These are phyloP conservation scores for Backusella morwellensis DNA, from an alignment of 192 early-diverging fungal species.

Conservation along the genomic window DNA sequence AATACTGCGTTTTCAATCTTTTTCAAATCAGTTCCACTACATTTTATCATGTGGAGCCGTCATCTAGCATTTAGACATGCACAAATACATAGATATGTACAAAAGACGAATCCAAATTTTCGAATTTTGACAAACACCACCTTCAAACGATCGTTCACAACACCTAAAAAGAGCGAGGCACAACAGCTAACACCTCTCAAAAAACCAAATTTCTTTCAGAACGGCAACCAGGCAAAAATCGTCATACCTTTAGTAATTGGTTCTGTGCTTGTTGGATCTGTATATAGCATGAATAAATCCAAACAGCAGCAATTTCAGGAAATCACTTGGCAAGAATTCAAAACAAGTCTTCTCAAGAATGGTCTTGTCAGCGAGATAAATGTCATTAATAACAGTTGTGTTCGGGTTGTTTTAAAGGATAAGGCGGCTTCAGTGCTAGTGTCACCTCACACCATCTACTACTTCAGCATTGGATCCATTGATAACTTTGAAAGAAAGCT, in stretches of 20 bases:
- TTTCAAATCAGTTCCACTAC: no score
- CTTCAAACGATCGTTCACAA: background rate
- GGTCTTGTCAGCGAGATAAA: conserved; percentile 86
- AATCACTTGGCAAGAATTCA: conserved; percentile 92
- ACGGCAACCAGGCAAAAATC: background rate
- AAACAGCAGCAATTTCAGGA: conserved; percentile 42
- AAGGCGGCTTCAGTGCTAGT: conserved; percentile 39
- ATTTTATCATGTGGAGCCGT: no score
- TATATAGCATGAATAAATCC: conserved; percentile 5
- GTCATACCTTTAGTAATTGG: background rate
- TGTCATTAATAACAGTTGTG: conserved; percentile 83
- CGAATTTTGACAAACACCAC: background rate
- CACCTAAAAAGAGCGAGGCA: background rate
- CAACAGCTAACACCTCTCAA: background rate
- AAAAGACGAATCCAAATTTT: background rate
- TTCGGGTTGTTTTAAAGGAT: conserved; percentile 75
- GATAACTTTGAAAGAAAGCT: conserved; percentile 92
- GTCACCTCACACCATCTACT: conserved; percentile 35
- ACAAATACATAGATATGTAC: no score
- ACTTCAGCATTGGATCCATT: conserved; percentile 91
- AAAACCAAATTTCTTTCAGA: background rate
- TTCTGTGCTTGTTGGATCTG: background rate
- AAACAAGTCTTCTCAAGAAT: conserved; percentile 79
- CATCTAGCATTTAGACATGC: no score
- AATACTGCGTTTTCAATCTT: no score